A percentile compares a stretch with the other conserved stretches of the same genome.
Conservation (phyloP, 2,329 filamentous ascomycete genomes). For the Annulohypoxylon truncatum region DNA sequence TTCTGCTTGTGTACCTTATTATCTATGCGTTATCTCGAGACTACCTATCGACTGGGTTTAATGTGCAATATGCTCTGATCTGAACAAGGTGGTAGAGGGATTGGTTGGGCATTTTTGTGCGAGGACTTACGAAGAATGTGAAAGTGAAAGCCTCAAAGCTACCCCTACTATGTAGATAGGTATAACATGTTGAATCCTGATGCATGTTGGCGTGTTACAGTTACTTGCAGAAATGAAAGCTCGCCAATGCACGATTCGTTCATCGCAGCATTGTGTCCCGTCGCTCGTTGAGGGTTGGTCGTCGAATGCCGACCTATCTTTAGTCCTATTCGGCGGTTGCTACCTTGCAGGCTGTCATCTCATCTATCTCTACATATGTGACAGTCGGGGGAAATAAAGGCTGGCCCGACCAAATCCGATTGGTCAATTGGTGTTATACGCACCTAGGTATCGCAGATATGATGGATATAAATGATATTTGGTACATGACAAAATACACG, state of each 20-base stretch:
- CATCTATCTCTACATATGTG: constrained; percentile 12
- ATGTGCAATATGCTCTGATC: constrained; percentile 8
- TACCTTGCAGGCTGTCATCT: constrained; percentile 5
- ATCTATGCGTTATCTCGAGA: constrained; percentile 28
- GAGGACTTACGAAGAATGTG: no score
- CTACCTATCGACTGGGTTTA: constrained; percentile 30
- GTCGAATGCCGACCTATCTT: constrained; percentile 21
- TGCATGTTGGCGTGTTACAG: constrained; percentile 15
- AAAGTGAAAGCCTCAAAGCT: neutral
- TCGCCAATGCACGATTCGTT: constrained; percentile 31
- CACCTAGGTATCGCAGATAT: neutral
- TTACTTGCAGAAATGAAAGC: constrained; percentile 14
- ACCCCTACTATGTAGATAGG: neutral
- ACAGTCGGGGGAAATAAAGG: constrained; percentile 19
- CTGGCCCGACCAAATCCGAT: constrained; percentile 33
- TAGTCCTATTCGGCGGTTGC: constrained; percentile 12
- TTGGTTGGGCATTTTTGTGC: constrained; percentile 11
- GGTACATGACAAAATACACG: constrained; percentile 13
- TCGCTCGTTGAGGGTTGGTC: constrained; percentile 13
- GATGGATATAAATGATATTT: constrained; percentile 13
- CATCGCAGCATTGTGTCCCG: constrained; percentile 20
- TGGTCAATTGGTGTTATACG: constrained; percentile 29
- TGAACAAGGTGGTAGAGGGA: constrained; percentile 17
- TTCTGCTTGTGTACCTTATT: constrained; percentile 3
- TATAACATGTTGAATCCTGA: neutral